Percentiles rank a stretch among this genome's conserved stretches.
Conservation (phyloP, 495 filamentous ascomycete genomes). For the Trichoderma asperelloides region DNA sequence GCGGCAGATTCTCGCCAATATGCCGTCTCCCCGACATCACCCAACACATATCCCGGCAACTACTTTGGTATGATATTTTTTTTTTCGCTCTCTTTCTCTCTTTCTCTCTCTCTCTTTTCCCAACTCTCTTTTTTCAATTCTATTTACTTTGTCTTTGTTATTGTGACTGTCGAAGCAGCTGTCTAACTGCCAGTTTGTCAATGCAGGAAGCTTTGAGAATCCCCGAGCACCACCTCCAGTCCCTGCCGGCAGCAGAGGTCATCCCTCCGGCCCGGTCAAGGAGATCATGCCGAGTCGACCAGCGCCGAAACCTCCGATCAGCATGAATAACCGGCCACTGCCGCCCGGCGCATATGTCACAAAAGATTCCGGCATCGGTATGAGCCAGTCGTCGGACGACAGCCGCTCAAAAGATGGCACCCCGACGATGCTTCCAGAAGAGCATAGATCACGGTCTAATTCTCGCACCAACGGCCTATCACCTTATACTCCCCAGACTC, state of each 20-base stretch:
- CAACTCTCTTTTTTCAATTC: too few species aligned
- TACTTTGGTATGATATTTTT: slow-evolving; percentile 40
- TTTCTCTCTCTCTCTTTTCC: slow-evolving; percentile 22
- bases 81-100: slow-evolving; percentile 68
- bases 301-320: slow-evolving; percentile 57
- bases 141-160: too few species aligned
- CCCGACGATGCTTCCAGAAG: slow-evolving; percentile 45
- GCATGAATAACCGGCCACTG: slow-evolving; percentile 33
- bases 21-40: slow-evolving; percentile 33
- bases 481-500: slow-evolving; percentile 26
- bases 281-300: slow-evolving; percentile 52
- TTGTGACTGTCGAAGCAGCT: slow-evolving; percentile 42
- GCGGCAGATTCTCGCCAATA: slow-evolving; percentile 46
- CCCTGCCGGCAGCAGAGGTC: slow-evolving; percentile 44
- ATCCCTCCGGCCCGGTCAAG: slow-evolving; percentile 36
- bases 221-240: slow-evolving; percentile 88
- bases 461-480: slow-evolving; percentile 41
- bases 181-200: slow-evolving; percentile 61
- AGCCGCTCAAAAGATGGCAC: slow-evolving; percentile 37
- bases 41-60: slow-evolving; percentile 37
- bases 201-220: slow-evolving; percentile 94
- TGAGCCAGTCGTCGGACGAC: slow-evolving; percentile 46
- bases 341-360: slow-evolving; percentile 39
- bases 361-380: slow-evolving; percentile 46
- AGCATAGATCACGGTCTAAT: slow-evolving; percentile 45